Evolutionary conservation across 768 basidiomycete genomes (phyloP).

Genomic region (Epithele typhae): DNA sequence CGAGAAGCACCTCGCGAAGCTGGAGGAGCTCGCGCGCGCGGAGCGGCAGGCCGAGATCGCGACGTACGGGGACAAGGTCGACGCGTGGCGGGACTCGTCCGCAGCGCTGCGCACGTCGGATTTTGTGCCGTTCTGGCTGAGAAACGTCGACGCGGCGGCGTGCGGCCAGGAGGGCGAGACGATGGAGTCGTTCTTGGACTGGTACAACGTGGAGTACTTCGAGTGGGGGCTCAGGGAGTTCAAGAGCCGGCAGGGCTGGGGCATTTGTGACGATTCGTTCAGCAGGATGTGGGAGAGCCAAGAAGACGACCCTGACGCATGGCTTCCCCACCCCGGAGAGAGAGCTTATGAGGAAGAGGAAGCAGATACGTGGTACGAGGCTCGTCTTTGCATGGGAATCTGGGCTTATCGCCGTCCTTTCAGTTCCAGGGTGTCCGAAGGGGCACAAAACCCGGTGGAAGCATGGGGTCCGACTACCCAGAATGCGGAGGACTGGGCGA

Average conservation of each 20-base stretch:
- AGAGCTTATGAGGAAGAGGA: too few species aligned
- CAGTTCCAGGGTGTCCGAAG: too few species aligned
- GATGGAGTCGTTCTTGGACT: slow-evolving; percentile 43
- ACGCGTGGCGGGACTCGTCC: slow-evolving; percentile 12
- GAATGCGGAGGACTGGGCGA: too few species aligned
- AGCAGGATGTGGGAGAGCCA: slow-evolving; percentile 3
- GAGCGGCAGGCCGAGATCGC: not conserved
- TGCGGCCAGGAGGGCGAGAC: slow-evolving; percentile 35
- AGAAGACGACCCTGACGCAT: slow-evolving; percentile 2
- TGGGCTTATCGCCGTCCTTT: too few species aligned
- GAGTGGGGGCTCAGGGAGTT: slow-evolving; percentile 3
- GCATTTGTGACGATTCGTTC: too few species aligned
- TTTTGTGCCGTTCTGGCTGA: slow-evolving; percentile 51
- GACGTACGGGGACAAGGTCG: not conserved
- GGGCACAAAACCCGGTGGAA: too few species aligned
- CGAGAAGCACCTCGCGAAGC: slow-evolving; percentile 17
- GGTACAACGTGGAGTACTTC: slow-evolving; percentile 31
- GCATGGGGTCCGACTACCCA: too few species aligned
- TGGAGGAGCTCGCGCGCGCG: not conserved
- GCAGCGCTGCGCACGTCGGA: slow-evolving; percentile 22
- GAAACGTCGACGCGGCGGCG: slow-evolving; percentile 44
- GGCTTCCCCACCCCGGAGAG: too few species aligned
- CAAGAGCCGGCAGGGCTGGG: too few species aligned
- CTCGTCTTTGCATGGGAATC: too few species aligned
- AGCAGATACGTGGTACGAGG: too few species aligned